Conservation (phyloP, 1,284 basidiomycete genomes). For the Cutaneotrichosporon sp. region DNA sequence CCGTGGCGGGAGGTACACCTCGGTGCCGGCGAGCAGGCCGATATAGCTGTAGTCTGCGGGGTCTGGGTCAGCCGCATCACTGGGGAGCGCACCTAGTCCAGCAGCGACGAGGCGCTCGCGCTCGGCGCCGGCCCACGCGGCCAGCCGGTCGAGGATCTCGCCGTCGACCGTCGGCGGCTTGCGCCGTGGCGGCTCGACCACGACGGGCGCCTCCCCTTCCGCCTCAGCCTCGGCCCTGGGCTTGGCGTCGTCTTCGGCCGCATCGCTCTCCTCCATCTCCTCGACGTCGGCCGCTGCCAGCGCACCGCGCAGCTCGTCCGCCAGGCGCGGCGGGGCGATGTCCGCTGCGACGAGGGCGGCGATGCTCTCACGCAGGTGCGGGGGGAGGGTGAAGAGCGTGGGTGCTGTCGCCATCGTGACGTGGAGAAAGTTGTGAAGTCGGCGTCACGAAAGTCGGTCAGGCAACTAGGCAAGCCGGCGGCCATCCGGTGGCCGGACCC, state of each 20-base stretch:
- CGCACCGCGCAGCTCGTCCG: constrained; percentile 11
- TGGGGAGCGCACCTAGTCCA: constrained; percentile 20
- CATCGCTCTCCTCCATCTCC: constrained; percentile 15
- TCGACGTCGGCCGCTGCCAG: constrained; percentile 13
- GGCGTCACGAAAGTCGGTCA: background rate
- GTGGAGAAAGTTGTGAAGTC: background rate
- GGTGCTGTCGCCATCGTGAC: constrained; percentile 9
- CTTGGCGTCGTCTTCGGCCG: background rate
- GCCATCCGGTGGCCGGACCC: too few species aligned
- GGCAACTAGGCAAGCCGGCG: background rate
- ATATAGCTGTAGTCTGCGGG: constrained; percentile 33
- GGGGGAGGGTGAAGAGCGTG: constrained; percentile 39
- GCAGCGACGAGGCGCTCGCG: constrained; percentile 10
- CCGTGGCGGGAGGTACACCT: constrained; percentile 39
- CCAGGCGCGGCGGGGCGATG: constrained; percentile 27
- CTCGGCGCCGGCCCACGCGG: constrained; percentile 20
- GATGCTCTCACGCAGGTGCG: constrained; percentile 38
- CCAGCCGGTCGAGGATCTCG: constrained; percentile 24
- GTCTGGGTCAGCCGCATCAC: constrained; percentile 27
- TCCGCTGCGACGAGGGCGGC: constrained; percentile 23
- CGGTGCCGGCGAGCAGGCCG: constrained; percentile 42
- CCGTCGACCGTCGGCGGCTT: constrained; percentile 20
- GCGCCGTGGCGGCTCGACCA: background rate
- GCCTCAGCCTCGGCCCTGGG: background rate
- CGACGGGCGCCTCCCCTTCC: background rate